phyloP scores from a whole-genome alignment of 1,284 basidiomycete genomes.

The Apiotrichum sp. region DNA sequence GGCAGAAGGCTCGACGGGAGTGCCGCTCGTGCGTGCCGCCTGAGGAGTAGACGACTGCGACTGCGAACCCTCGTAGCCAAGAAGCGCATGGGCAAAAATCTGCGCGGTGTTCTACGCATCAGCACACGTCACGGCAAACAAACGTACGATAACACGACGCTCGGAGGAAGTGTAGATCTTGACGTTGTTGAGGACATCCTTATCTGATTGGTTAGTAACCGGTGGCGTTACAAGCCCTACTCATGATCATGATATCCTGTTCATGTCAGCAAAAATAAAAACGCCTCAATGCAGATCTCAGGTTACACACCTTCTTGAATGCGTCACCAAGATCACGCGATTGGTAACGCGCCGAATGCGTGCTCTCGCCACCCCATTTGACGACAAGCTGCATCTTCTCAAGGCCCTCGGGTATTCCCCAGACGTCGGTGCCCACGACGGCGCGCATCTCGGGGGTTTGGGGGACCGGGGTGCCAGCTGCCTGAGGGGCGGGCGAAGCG shows the following conservation, averaged over 20 bases:
- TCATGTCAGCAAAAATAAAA: constrained; percentile 8
- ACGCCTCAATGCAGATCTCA: too few species aligned
- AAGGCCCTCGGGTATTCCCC: constrained; percentile 50
- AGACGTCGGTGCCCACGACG: constrained; percentile 21
- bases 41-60: constrained; percentile 25
- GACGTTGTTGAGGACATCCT: constrained; percentile 82
- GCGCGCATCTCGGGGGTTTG: constrained; percentile 30
- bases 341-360: constrained; percentile 94
- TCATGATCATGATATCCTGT: constrained; percentile 84
- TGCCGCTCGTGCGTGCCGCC: background rate
- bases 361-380: constrained; percentile 99
- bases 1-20: constrained; percentile 22
- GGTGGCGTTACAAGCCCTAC: constrained; percentile 51
- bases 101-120: constrained; percentile 72
- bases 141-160: constrained; percentile 70
- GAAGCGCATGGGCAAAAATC: constrained; percentile 81
- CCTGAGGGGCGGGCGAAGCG: background rate
- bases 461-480: constrained; percentile 10
- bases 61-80: constrained; percentile 55
- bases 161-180: constrained; percentile 97
- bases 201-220: constrained; percentile 54
- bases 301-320: constrained; percentile 64
- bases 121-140: background rate
- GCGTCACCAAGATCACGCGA: constrained; percentile 93
- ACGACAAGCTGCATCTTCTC: constrained; percentile 93